Base-by-base conservation (phyloP, 2,329 filamentous ascomycete species). In the Camillea tinctor region DNA sequence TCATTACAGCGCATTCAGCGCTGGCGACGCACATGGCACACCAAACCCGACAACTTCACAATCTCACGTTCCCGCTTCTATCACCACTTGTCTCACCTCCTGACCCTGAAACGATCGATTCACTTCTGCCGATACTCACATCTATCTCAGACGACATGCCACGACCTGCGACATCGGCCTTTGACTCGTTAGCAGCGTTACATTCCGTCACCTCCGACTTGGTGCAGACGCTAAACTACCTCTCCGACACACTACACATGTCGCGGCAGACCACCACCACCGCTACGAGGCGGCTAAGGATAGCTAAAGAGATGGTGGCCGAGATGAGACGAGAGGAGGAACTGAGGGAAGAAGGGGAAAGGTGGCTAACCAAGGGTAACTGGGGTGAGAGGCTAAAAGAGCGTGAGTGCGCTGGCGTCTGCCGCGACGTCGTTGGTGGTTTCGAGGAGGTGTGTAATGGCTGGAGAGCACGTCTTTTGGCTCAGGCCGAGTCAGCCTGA, bases 161-260 rank as follows among this genome's bases (percentile, higher is more conserved):
- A 3, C 82, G 83, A 15, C 84, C 85, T 3, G 82, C 84, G 49
- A 84, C 89, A 63, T 71, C 83, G 15, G 86, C 86, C 1, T 83
- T 90, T 66, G 81, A 83, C 66, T 91, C 90, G 9, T 78, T 93
- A 52, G 82, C 87, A 60, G 83, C 85, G 21, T 81, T 94, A 55
- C 88, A 92, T 71, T 81, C 84, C 6, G 81, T 91, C 64, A 93
- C 90, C 0, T 80, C 85, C 23, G 90, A 93, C 63, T 79, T 94
- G 24, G 85, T 94, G 8, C 85, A 92, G 69, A 91, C 92, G 6
- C 84, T 99, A 52, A 92, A 92, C 68, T 90, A 92, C 66, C 81
- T 99, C 4, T 92, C 91, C 6, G 95, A 99, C 73, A 93, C 92
- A 3, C 81, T 99, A 36, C 94, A 98, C 75, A 97, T 98, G 89